Evolutionary conservation across 2,329 filamentous ascomycete genomes (phyloP).

Genomic region (Zymoseptoria ardabiliae): DNA sequence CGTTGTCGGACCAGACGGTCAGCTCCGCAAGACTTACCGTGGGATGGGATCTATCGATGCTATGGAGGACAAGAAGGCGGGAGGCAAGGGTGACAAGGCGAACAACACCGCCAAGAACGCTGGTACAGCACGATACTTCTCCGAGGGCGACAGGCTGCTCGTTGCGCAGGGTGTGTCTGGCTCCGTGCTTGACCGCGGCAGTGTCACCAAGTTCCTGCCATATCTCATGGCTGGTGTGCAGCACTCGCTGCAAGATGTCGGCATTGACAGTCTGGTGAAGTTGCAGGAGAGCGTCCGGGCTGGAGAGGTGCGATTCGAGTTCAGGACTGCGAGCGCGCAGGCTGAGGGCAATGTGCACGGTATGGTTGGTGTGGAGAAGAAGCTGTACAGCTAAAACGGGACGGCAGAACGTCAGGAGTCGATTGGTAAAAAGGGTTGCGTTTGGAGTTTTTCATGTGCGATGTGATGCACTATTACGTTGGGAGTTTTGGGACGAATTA

Average conservation of each 20-base stretch:
- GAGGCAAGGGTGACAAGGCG: conserved; percentile 61
- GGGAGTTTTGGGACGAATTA: not conserved
- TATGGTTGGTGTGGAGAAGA: conserved; percentile 99
- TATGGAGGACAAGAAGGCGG: conserved; percentile 98
- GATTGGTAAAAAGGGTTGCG: not conserved
- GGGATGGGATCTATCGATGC: conserved; percentile 98
- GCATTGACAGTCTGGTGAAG: conserved; percentile 68
- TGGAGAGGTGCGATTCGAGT: conserved; percentile 81
- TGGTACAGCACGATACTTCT: conserved; percentile 96
- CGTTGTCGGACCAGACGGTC: conserved; percentile 91
- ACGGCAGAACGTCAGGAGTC: not conserved
- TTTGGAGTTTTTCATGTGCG: not conserved
- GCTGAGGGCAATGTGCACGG: conserved; percentile 92
- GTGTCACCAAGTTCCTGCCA: conserved; percentile 86
- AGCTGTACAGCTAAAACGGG: conserved; percentile 70
- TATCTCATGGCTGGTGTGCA: conserved; percentile 94
- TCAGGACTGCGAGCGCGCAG: conserved; percentile 89
- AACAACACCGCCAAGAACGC: conserved; percentile 94
- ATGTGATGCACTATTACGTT: not conserved
- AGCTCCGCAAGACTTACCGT: conserved; percentile 98
- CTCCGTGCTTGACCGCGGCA: conserved; percentile 71
- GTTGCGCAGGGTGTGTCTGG: conserved; percentile 96
- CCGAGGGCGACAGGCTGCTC: conserved; percentile 86
- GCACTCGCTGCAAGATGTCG: conserved; percentile 95
- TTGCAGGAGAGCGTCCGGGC: conserved; percentile 68